Evolutionary conservation across 768 basidiomycete species (phyloP), one percentile per base, ranked within the genome.

Genomic region (Erythrobasidium yunnanense): DNA sequence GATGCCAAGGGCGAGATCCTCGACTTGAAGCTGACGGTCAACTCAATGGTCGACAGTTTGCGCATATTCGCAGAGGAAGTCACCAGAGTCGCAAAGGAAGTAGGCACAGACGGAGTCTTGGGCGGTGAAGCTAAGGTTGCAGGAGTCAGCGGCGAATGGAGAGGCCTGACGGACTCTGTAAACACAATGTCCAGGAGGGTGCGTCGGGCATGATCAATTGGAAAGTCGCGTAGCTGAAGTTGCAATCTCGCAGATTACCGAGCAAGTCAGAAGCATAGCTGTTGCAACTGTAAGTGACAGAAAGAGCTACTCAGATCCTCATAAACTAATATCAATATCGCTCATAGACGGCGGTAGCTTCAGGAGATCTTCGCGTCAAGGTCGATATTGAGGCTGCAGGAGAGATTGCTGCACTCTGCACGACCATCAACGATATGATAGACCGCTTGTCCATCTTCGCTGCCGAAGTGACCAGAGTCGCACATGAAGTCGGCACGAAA

Each of bases 401-500:
- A 74, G 93, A 99, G 78, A 93, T 97, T 80, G 79, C 93, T n/a
- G 86, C 84, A 69, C 80, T 99, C 70, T 92, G 95, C 54, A 90
- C 91, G 77, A 97, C 95, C 18, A 97, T 97, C 83, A 96, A 96
- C 77, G 85, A 87, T 76, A 85, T 84, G 84, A 84, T 84, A 71
- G 84, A 83, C 70, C 81, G 83, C 66, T 75, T 84, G 17, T 38
- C 68, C 1, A 42, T 70, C 71, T 87, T 86, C 75, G 85, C 85
- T 53, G 81, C 83, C 27, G 85, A 87, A 73, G 86, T 96, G 66
- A 96, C 91, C 77, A 88, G 93, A 73, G 93, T 99, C 58, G 95
- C 95, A 1, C 80, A 90, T 33, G 92, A 99, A 76, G 93, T 99
- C 73, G 93, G 93, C 50, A 96, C 93, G 15, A 91, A 96, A 73